Conservation (phyloP, 352 stramenopile genomes). For the Phytophthora citrophthora region DNA sequence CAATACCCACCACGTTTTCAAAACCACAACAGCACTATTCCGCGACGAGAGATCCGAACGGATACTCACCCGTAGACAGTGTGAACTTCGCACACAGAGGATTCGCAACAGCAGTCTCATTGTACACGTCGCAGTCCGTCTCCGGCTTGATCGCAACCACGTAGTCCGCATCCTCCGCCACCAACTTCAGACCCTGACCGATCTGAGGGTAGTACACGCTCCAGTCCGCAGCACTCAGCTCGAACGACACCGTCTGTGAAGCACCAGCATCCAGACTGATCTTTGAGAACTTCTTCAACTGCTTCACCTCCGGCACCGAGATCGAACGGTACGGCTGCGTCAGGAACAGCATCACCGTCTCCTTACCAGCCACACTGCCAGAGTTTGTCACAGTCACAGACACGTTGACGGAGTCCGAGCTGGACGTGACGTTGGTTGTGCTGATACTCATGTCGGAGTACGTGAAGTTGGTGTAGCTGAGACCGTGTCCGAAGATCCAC, state of each 20-base stretch:
- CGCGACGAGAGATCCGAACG: slow-evolving; percentile 23
- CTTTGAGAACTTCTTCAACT: slow-evolving; percentile 48
- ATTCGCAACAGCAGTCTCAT: slow-evolving; percentile 35
- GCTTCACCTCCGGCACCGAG: slow-evolving; percentile 42
- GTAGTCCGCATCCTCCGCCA: slow-evolving; percentile 47
- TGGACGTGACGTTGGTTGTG: slow-evolving; percentile 36
- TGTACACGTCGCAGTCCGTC: slow-evolving; percentile 38
- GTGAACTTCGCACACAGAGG: slow-evolving; percentile 35
- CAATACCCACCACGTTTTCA: too few species aligned
- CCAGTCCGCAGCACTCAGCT: slow-evolving; percentile 37
- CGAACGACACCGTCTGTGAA: slow-evolving; percentile 35
- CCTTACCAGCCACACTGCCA: slow-evolving; percentile 46
- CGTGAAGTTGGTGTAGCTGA: slow-evolving; percentile 71
- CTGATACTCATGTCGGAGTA: slow-evolving; percentile 53
- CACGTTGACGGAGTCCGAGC: slow-evolving; percentile 37
- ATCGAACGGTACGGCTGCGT: slow-evolving; percentile 34
- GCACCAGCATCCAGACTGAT: slow-evolving; percentile 32
- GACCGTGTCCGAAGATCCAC: slow-evolving; percentile 64
- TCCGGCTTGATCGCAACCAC: slow-evolving; percentile 55
- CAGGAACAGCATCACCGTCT: slow-evolving; percentile 35
- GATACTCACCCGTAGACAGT: slow-evolving; percentile 28
- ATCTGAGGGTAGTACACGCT: slow-evolving; percentile 58
- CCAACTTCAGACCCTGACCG: slow-evolving; percentile 42
- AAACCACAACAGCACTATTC: too few species aligned
- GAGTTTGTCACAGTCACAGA: slow-evolving; percentile 32